Evolutionary conservation across 768 basidiomycete species (phyloP), one percentile per base, ranked within the genome.

Genomic region (Lactarius hengduanensis): DNA sequence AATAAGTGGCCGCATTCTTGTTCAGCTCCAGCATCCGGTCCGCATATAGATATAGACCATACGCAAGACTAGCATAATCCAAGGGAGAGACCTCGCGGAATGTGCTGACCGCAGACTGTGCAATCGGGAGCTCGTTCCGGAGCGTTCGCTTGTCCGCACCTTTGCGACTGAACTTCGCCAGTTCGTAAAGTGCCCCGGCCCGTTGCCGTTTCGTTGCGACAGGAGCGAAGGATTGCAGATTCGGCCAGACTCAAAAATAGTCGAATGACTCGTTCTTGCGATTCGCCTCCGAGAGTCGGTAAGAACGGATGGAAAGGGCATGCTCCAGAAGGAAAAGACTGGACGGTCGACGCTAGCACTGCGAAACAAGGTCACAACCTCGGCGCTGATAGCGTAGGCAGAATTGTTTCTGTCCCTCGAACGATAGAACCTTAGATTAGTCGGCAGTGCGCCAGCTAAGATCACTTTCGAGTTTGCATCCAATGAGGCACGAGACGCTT

Each of bases 11-110:
- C n/a, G 62, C 57, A 3, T 63, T 67, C 0, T 63, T 43, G 26
- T 63, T 57, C 18, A 63, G 62, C n/a, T 67, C 66, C 1, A 67
- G 43, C 66, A 63, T 59, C 13, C 62, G 57, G 41, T 59, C 50
- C 9, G 61, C 66, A 9, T 55, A 59, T 1, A 53, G 50, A 45
- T 45, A 59, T 20, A 67, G 54, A 2, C 62, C 62, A 26, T 63
- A 41, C 3, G n/a, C 62, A n/a, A 63, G 66, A 32, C 62, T 62
- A 18, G 34, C 61, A 30, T 20, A n/a, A 47, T 67, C 62, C 1
- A 47, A 7, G n/a, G 62, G 66, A 10, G 20, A 28, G 3, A 59
- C 58, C 2, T 53, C 26, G 7, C 62, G 66, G 62, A 67, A 67
- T 28, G 45, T n/a, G 20, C 32, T 59, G 41, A 67, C 66, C 6